Conservation (phyloP, 2,329 filamentous ascomycete species). For the Herpotrichia juniperi region DNA sequence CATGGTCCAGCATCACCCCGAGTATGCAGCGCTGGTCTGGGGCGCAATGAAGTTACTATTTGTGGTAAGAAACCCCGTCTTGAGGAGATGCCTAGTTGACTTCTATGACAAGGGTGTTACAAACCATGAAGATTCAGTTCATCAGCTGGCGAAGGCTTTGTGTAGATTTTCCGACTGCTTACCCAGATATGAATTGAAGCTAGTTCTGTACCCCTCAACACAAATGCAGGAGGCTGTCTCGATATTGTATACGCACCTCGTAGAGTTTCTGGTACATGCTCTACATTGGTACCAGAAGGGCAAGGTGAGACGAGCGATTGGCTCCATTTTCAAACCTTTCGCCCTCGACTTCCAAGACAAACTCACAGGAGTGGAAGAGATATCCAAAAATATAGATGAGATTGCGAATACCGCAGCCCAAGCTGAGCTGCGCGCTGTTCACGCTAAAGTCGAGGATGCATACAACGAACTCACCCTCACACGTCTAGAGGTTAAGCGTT, state of each 20-base stretch:
- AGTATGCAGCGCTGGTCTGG: slow-evolving; percentile 38
- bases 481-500: too few relatives aligned
- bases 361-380: slow-evolving; percentile 2
- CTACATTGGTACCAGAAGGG: slow-evolving; percentile 15
- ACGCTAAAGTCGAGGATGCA: too few relatives aligned
- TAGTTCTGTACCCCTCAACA: background rate
- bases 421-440: slow-evolving; percentile 4
- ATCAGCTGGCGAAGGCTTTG: slow-evolving; percentile 13
- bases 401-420: slow-evolving; percentile 7
- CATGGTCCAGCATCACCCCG: slow-evolving; percentile 36
- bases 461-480: too few relatives aligned
- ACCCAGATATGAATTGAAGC: slow-evolving; percentile 4
- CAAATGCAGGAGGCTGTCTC: slow-evolving; percentile 1
- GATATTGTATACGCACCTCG: slow-evolving; percentile 12
- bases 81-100: background rate
- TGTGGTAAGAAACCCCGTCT: slow-evolving; percentile 12
- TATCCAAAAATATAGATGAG: slow-evolving; percentile 7
- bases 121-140: slow-evolving; percentile 10
- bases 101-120: slow-evolving; percentile 2
- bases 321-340: slow-evolving; percentile 11
- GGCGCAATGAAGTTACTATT: slow-evolving; percentile 36
- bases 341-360: slow-evolving; percentile 13
- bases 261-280: slow-evolving; percentile 10
- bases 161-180: slow-evolving; percentile 11
- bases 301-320: slow-evolving; percentile 1